A percentile compares a stretch with the other conserved stretches of the same genome.
Evolutionary conservation across 805 yeast genomes (phyloP).

Genomic region (Wickerhamomyces sydowiorum): DNA sequence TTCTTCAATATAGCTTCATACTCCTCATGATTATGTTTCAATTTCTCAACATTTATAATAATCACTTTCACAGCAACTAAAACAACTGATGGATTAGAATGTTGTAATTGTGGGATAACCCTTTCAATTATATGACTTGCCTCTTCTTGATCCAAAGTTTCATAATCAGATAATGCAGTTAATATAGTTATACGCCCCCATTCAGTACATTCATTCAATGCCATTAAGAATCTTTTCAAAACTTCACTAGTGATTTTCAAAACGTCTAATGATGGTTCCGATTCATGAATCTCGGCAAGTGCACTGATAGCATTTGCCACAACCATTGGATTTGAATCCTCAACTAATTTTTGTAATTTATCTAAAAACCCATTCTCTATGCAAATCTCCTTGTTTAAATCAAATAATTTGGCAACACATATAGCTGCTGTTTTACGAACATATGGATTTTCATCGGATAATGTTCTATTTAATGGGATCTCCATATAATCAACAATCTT

Average conservation of each 20-base stretch:
- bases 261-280: constrained; percentile 49
- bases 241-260: constrained; percentile 35
- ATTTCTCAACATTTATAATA: constrained; percentile 54
- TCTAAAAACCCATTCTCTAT: constrained; percentile 82
- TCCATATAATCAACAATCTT: constrained; percentile 94
- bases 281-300: constrained; percentile 72
- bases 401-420: constrained; percentile 93
- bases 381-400: constrained; percentile 73
- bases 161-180: constrained; percentile 71
- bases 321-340: constrained; percentile 94
- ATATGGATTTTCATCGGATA: constrained; percentile 91
- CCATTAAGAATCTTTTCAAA: constrained; percentile 63
- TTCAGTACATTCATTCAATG: constrained; percentile 95
- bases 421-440: constrained; percentile 97
- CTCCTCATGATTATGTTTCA: constrained; percentile 29
- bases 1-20: constrained; percentile 51
- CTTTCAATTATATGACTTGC: constrained; percentile 84
- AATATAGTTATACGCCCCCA: constrained; percentile 96
- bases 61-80: constrained; percentile 78
- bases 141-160: constrained; percentile 51
- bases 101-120: constrained; percentile 92
- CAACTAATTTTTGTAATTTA: constrained; percentile 57
- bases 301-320: constrained; percentile 92
- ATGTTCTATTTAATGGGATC: constrained; percentile 77
- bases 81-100: constrained; percentile 94